A percentile compares a stretch with the other conserved stretches of the same genome.
These are phyloP conservation scores for Chamaecyparis obtusa DNA, from an alignment of 75 land plant genomes.

Conservation along the genomic window DNA sequence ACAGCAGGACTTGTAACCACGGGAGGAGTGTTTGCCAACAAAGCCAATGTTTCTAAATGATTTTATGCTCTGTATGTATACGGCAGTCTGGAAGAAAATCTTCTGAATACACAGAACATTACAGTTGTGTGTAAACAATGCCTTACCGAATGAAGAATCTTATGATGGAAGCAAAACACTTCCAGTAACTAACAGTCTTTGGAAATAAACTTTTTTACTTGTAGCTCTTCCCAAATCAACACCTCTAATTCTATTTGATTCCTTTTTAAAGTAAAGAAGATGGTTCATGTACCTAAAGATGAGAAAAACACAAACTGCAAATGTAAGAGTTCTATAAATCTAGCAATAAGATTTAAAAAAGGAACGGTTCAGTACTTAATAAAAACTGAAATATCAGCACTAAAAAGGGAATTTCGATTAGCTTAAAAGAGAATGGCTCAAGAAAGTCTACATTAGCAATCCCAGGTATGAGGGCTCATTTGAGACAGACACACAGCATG, in stretches of 20 bases:
- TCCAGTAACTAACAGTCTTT: neutral
- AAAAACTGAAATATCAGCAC: neutral
- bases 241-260: neutral
- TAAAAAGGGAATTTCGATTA: neutral
- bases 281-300: neutral
- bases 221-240: neutral
- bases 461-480: neutral
- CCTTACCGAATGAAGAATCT: neutral
- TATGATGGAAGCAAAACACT: neutral
- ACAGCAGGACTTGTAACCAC: no score
- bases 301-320: neutral
- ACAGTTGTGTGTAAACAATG: neutral
- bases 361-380: neutral
- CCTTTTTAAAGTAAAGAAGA: neutral
- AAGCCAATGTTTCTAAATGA: neutral
- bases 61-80: neutral
- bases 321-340: neutral
- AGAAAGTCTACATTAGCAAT: conserved; percentile 1
- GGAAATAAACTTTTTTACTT: neutral
- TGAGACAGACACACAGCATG: neutral
- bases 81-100: neutral
- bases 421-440: neutral
- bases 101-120: neutral
- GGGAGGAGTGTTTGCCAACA: neutral
- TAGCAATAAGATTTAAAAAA: neutral